phyloP scores from a whole-genome alignment of 2,329 filamentous ascomycete species.

The Phaeosphaeriaceae sp. region DNA sequence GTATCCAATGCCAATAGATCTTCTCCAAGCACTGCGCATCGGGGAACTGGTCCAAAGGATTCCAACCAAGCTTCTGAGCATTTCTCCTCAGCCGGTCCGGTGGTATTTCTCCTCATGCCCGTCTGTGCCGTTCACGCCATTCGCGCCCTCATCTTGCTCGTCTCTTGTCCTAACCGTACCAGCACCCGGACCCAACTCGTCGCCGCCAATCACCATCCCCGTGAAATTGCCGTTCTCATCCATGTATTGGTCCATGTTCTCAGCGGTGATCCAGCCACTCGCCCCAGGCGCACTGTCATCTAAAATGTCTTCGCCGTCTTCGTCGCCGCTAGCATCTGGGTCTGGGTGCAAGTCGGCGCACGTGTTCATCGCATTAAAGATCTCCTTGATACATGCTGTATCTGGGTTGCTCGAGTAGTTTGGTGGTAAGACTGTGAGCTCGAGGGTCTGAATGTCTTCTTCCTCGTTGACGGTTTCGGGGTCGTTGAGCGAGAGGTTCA shows the following conservation, averaged over 20 bases:
- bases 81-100: constrained; percentile 36
- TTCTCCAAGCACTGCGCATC: not conserved
- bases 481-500: constrained; percentile 56
- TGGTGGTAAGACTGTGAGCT: constrained; percentile 70
- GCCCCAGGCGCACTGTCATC: constrained; percentile 71
- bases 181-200: constrained; percentile 45
- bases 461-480: constrained; percentile 65
- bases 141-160: constrained; percentile 35
- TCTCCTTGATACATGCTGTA: constrained; percentile 51
- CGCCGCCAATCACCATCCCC: constrained; percentile 34
- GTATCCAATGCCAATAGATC: no score
- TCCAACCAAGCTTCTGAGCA: not conserved
- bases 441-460: constrained; percentile 68
- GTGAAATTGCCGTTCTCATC: constrained; percentile 50
- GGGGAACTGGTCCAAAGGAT: not conserved
- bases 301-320: constrained; percentile 58
- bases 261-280: constrained; percentile 86
- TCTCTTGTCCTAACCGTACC: constrained; percentile 46
- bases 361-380: constrained; percentile 74
- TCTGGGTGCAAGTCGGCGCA: constrained; percentile 82
- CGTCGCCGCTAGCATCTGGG: constrained; percentile 63
- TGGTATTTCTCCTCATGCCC: constrained; percentile 46
- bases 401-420: constrained; percentile 31
- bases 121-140: constrained; percentile 31
- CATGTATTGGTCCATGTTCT: constrained; percentile 80